Percentiles rank a stretch among this genome's conserved stretches.
These are phyloP conservation scores for Calonectria naviculata DNA, from an alignment of 2,329 filamentous ascomycete species.

Conservation along the genomic window DNA sequence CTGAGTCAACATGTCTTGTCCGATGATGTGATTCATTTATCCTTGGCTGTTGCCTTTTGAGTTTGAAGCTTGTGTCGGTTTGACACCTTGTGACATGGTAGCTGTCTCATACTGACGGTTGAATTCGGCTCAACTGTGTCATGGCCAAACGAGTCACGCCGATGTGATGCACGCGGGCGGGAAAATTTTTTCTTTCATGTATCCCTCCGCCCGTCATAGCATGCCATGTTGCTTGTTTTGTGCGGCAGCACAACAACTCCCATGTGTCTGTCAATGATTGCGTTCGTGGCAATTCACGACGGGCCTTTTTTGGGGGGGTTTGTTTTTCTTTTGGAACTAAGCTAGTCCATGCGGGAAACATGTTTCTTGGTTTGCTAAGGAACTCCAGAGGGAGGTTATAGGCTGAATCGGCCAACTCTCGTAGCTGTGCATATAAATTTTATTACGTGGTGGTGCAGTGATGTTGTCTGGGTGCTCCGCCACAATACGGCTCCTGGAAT, in stretches of 20 bases:
- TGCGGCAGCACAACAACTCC: not conserved
- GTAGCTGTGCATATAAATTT: not conserved
- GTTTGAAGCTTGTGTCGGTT: not conserved
- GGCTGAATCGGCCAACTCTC: no score
- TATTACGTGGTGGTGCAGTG: not conserved
- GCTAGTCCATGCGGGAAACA: no score
- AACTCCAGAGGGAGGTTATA: not conserved
- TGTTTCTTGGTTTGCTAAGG: not conserved
- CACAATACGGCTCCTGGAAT: not conserved
- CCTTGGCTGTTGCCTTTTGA: not conserved
- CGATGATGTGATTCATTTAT: not conserved
- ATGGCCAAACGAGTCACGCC: slow-evolving; percentile 21
- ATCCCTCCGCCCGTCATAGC: not conserved
- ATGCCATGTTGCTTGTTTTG: not conserved
- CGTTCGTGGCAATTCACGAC: not conserved
- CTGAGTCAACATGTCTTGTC: not conserved
- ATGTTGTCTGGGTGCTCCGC: not conserved
- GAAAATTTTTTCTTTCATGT: not conserved
- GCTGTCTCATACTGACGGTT: slow-evolving; percentile 11
- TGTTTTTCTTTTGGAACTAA: no score
- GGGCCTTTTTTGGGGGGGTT: no score
- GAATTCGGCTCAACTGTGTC: slow-evolving; percentile 7
- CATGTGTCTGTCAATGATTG: not conserved
- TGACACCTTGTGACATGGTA: slow-evolving; percentile 16
- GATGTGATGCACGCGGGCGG: not conserved